These are phyloP conservation scores for Aspergillus sparsus DNA, from an alignment of 495 filamentous ascomycete species.

Conservation along the genomic window DNA sequence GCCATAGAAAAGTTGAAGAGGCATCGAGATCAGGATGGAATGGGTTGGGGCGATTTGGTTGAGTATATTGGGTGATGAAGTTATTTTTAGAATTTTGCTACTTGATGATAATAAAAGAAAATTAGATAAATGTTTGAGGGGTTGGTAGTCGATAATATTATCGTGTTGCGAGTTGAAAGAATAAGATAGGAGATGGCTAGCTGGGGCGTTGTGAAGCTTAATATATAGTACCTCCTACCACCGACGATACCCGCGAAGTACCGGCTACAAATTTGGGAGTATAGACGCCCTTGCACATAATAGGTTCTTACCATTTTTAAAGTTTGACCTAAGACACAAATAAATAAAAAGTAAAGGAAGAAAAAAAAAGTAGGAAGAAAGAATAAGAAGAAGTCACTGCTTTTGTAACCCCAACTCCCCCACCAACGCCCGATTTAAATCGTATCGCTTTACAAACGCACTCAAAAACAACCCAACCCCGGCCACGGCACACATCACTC, in stretches of 20 bases:
- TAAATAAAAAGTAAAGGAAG: slow-evolving; percentile 1
- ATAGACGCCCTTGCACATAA: too few species aligned
- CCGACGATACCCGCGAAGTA: background rate
- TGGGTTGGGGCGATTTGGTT: slow-evolving; percentile 24
- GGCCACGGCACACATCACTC: slow-evolving; percentile 53
- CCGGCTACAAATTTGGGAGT: background rate
- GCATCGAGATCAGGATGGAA: too few species aligned
- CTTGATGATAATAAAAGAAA: too few species aligned
- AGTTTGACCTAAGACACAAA: background rate
- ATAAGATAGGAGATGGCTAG: too few species aligned
- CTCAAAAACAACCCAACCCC: slow-evolving; percentile 52
- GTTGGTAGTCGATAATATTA: too few species aligned
- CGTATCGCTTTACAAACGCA: slow-evolving; percentile 53
- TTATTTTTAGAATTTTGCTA: background rate
- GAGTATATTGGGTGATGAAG: slow-evolving; percentile 12
- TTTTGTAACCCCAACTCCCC: slow-evolving; percentile 46
- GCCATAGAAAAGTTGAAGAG: slow-evolving; percentile 26
- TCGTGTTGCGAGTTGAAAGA: too few species aligned
- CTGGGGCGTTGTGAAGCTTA: background rate
- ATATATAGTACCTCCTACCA: background rate
- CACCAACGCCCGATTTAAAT: slow-evolving; percentile 52
- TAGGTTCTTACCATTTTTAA: background rate
- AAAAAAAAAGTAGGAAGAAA: too few species aligned
- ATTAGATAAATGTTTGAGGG: too few species aligned
- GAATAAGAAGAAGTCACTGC: background rate